phyloP scores from a whole-genome alignment of 768 basidiomycete genomes.

The Naganishia friedmannii region DNA sequence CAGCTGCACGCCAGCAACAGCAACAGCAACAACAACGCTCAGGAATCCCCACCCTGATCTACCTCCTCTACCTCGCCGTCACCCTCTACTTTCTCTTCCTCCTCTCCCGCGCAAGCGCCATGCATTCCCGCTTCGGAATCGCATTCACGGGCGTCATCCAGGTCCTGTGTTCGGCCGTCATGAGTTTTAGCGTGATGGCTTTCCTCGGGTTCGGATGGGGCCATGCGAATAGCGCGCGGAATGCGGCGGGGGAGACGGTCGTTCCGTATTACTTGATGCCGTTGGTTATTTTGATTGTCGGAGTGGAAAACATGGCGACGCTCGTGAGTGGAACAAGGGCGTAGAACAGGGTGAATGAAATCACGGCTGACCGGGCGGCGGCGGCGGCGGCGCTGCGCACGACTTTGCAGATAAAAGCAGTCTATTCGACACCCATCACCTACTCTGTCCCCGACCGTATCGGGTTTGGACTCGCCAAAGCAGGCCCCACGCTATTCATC shows the following conservation, averaged over 20 bases:
- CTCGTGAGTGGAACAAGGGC: too few species aligned
- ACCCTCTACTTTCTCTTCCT: constrained; percentile 41
- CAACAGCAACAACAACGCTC: not conserved
- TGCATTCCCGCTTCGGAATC: constrained; percentile 86
- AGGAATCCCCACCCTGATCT: constrained; percentile 32
- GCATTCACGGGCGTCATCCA: constrained; percentile 91
- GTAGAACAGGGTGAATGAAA: too few species aligned
- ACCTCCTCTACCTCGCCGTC: constrained; percentile 41
- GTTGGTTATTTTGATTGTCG: constrained; percentile 89
- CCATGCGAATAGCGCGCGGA: not conserved
- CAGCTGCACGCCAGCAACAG: not conserved
- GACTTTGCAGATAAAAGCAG: constrained; percentile 32
- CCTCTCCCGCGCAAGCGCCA: constrained; percentile 55
- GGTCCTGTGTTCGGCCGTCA: constrained; percentile 86
- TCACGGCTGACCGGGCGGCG: too few species aligned
- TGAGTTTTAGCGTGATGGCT: constrained; percentile 86
- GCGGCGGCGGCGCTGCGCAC: too few species aligned
- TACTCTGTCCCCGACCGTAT: constrained; percentile 71
- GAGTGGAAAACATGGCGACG: constrained; percentile 96
- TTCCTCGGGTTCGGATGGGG: constrained; percentile 63
- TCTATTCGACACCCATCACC: constrained; percentile 45
- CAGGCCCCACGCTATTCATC: constrained; percentile 85
- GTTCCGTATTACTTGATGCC: constrained; percentile 65
- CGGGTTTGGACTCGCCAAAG: constrained; percentile 79
- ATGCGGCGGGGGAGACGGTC: constrained; percentile 28